Conservation (phyloP, 1,139 yeast genomes). For the Nakaseomyces kungkrabaensis region DNA sequence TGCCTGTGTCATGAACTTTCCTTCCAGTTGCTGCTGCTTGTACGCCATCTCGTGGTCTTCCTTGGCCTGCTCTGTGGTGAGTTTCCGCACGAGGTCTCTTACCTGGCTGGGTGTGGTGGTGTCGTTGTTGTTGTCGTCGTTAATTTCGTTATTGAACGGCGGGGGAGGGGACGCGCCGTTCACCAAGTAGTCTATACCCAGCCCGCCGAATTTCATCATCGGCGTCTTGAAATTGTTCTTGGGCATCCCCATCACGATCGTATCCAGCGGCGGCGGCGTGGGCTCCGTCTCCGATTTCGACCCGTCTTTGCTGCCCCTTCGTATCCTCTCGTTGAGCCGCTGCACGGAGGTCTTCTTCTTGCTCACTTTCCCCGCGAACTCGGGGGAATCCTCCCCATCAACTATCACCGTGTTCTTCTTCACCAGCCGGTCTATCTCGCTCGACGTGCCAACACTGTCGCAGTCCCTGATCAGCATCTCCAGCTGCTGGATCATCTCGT, state of each 20-base stretch:
- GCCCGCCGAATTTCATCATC: neutral
- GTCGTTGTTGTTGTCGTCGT: neutral
- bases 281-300: neutral
- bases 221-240: neutral
- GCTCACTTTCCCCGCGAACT: neutral
- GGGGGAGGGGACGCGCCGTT: neutral
- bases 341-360: neutral
- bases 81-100: neutral
- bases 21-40: neutral
- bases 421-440: neutral
- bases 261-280: neutral
- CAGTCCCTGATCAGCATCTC: conserved; percentile 1
- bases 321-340: neutral
- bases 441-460: neutral
- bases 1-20: conserved; percentile 1
- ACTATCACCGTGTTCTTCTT: neutral
- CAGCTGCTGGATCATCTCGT: neutral
- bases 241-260: conserved; percentile 2
- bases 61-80: neutral
- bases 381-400: too few species aligned
- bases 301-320: neutral
- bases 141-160: neutral
- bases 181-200: neutral
- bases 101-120: neutral
- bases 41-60: neutral